A percentile compares a stretch with the other conserved stretches of the same genome.
Conservation (phyloP, 169 alveolate species). For the Plasmodium cynomolgi region DNA sequence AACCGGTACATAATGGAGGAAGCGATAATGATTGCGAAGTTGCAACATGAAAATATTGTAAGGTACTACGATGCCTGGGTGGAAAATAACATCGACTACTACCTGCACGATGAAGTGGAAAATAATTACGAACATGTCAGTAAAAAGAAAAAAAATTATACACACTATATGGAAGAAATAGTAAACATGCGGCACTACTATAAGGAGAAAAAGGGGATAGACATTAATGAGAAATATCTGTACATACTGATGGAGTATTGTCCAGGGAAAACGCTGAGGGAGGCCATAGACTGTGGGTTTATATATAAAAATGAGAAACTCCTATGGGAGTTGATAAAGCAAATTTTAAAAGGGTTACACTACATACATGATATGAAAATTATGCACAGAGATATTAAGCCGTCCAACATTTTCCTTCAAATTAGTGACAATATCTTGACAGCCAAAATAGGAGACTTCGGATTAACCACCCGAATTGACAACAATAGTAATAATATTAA, state of each 20-base stretch:
- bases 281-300: conserved; percentile 82
- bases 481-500: conserved; percentile 58
- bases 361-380: conserved; percentile 89
- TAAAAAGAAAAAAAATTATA: conserved; percentile 5
- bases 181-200: conserved; percentile 8
- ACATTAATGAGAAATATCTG: conserved; percentile 81
- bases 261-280: conserved; percentile 84
- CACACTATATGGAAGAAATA: conserved; percentile 54
- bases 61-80: conserved; percentile 90
- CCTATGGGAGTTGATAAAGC: conserved; percentile 84
- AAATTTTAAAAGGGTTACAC: conserved; percentile 87
- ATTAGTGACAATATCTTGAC: conserved; percentile 78
- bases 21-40: conserved; percentile 88
- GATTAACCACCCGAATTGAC: conserved; percentile 85
- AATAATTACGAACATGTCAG: not conserved
- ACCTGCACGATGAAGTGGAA: conserved; percentile 27
- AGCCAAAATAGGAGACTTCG: conserved; percentile 89
- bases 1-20: conserved; percentile 82
- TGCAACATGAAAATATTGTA: conserved; percentile 87
- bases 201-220: conserved; percentile 46
- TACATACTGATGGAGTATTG: conserved; percentile 89
- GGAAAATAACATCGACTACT: conserved; percentile 81
- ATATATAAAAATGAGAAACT: conserved; percentile 79
- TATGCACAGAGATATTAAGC: conserved; percentile 89
- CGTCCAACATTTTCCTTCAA: conserved; percentile 87